phyloP scores from a whole-genome alignment of 306 rosid species.

The Trichosanthes truncata region DNA sequence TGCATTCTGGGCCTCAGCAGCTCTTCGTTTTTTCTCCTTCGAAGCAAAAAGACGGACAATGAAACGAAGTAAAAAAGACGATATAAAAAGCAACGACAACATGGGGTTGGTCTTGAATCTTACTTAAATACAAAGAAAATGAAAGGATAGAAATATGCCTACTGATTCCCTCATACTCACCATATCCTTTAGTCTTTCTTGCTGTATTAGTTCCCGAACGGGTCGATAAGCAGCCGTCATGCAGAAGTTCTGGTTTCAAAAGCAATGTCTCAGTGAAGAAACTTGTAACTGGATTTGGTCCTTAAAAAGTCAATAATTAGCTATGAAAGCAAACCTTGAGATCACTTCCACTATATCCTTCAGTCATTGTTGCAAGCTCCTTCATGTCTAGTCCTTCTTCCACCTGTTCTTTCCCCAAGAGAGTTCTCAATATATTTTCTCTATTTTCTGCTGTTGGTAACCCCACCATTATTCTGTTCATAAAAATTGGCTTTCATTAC shows the following conservation, averaged over 20 bases:
- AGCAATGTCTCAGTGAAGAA: slow-evolving; percentile 1
- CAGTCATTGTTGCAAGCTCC: slow-evolving; percentile 73
- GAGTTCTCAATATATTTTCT: slow-evolving; percentile 71
- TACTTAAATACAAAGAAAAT: background rate
- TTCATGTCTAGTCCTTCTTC: slow-evolving; percentile 49
- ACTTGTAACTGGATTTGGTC: background rate
- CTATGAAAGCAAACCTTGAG: slow-evolving; percentile 47
- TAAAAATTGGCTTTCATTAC: background rate
- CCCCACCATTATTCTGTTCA: slow-evolving; percentile 83
- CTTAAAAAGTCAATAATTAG: background rate
- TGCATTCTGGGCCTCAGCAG: slow-evolving; percentile 13
- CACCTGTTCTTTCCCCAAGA: slow-evolving; percentile 62
- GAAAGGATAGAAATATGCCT: background rate
- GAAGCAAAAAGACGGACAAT: background rate
- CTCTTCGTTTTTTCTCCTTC: slow-evolving; percentile 58
- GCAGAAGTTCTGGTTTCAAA: slow-evolving; percentile 59
- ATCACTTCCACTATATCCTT: slow-evolving; percentile 95
- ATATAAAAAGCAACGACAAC: background rate
- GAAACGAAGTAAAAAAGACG: background rate
- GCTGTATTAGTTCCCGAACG: slow-evolving; percentile 73
- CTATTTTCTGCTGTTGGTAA: slow-evolving; percentile 79
- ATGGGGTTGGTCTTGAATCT: background rate
- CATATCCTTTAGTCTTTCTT: slow-evolving; percentile 65
- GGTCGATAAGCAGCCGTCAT: slow-evolving; percentile 91
- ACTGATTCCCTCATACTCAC: slow-evolving; percentile 23